These are phyloP conservation scores for Sporothrix inflata DNA, from an alignment of 2,329 filamentous ascomycete genomes.

Conservation along the genomic window DNA sequence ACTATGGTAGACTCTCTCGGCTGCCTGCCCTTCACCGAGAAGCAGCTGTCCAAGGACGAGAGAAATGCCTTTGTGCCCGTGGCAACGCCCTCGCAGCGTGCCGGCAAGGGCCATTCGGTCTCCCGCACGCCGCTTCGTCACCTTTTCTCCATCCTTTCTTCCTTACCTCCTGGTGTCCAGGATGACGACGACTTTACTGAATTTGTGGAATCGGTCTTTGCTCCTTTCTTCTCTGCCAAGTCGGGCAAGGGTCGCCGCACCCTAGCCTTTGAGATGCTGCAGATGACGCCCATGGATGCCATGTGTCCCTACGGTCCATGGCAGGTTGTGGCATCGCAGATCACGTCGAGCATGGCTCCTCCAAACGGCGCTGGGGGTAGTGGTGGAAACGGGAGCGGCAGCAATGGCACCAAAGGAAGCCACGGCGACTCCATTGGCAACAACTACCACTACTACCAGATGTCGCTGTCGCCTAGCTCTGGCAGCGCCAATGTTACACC, in stretches of 20 bases:
- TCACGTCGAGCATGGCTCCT: slow-evolving; percentile 49
- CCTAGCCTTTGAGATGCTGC: slow-evolving; percentile 56
- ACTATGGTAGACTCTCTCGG: slow-evolving; percentile 58
- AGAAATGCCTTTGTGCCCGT: slow-evolving; percentile 62
- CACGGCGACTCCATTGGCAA: background rate
- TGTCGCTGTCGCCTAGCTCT: slow-evolving; percentile 26
- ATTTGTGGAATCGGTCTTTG: slow-evolving; percentile 57
- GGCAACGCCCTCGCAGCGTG: slow-evolving; percentile 67
- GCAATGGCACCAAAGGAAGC: slow-evolving; percentile 15
- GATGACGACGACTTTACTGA: slow-evolving; percentile 52
- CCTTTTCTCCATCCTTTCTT: slow-evolving; percentile 64
- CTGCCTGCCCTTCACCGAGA: slow-evolving; percentile 65
- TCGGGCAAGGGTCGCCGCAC: slow-evolving; percentile 49
- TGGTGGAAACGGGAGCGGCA: slow-evolving; percentile 18
- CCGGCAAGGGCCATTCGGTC: slow-evolving; percentile 53
- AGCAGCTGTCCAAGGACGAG: slow-evolving; percentile 55
- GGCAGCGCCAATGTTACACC: slow-evolving; percentile 45
- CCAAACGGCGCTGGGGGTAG: background rate
- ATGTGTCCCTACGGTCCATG: slow-evolving; percentile 55
- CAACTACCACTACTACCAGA: slow-evolving; percentile 21
- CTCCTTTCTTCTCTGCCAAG: slow-evolving; percentile 62
- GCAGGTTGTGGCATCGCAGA: slow-evolving; percentile 53
- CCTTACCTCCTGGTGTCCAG: slow-evolving; percentile 50
- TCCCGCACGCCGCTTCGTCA: slow-evolving; percentile 66
- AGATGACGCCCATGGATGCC: slow-evolving; percentile 51